phyloP scores from a whole-genome alignment of 495 filamentous ascomycete genomes.

The Amniculicola lignicola region DNA sequence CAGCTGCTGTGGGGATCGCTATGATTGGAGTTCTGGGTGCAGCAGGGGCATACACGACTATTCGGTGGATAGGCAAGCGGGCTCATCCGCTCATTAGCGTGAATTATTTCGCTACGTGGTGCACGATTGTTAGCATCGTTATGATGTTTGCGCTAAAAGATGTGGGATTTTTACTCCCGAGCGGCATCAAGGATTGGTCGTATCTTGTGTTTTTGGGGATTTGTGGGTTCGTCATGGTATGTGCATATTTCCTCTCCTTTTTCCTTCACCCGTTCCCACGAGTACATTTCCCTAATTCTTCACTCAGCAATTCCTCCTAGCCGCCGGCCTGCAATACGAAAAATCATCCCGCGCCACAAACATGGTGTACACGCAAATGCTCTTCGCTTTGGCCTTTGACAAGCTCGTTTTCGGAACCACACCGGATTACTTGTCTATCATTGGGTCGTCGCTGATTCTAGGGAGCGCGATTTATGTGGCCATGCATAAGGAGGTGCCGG shows the following conservation, averaged over 20 bases:
- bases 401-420: slow-evolving; percentile 69
- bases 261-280: not conserved
- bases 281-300: slow-evolving; percentile 4
- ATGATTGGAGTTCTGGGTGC: slow-evolving; percentile 79
- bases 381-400: slow-evolving; percentile 85
- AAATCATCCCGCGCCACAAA: slow-evolving; percentile 66
- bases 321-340: slow-evolving; percentile 68
- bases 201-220: slow-evolving; percentile 66
- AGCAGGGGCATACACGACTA: slow-evolving; percentile 71
- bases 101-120: slow-evolving; percentile 76
- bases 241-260: slow-evolving; percentile 3
- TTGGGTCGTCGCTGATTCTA: slow-evolving; percentile 75
- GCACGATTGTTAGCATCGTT: slow-evolving; percentile 61
- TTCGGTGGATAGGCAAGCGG: slow-evolving; percentile 79
- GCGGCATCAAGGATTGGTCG: slow-evolving; percentile 61
- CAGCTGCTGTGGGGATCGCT: slow-evolving; percentile 68
- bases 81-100: slow-evolving; percentile 83
- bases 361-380: slow-evolving; percentile 89
- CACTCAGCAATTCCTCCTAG: slow-evolving; percentile 71
- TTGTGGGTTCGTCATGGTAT: slow-evolving; percentile 71
- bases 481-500: slow-evolving; percentile 44
- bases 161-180: slow-evolving; percentile 60
- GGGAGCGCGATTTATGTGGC: slow-evolving; percentile 79
- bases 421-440: slow-evolving; percentile 62
- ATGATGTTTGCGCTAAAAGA: slow-evolving; percentile 57